Evolutionary conservation across 805 yeast species (phyloP).

Genomic region (Ogataea kodamae): DNA sequence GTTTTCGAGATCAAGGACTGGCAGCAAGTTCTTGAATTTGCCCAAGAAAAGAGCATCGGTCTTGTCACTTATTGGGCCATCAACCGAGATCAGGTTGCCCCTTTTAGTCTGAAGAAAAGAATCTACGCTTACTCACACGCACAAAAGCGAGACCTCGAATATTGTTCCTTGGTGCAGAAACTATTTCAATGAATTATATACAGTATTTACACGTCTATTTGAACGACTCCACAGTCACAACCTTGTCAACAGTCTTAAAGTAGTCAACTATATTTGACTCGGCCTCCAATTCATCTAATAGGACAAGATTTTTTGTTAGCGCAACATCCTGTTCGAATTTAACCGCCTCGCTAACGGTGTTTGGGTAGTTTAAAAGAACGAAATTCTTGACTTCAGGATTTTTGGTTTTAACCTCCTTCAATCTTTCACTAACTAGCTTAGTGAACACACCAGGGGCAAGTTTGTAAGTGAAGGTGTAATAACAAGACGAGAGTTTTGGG

Average conservation of each 20-base stretch:
- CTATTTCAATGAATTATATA: conserved; percentile 5
- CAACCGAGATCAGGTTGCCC: conserved; percentile 30
- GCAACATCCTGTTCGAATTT: conserved; percentile 71
- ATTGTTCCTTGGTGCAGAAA: conserved; percentile 14
- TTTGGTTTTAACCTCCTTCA: conserved; percentile 23
- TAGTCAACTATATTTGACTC: conserved; percentile 58
- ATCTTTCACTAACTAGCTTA: conserved; percentile 41
- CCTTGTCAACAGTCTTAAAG: conserved; percentile 63
- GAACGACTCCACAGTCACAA: conserved; percentile 24
- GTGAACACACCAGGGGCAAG: conserved; percentile 46
- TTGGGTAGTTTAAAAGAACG: conserved; percentile 57
- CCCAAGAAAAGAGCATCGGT: conserved; percentile 21
- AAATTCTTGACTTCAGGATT: conserved; percentile 43
- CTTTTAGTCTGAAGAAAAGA: conserved; percentile 14
- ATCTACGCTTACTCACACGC: conserved; percentile 23
- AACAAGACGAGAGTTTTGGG: conserved; percentile 27
- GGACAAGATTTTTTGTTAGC: conserved; percentile 39
- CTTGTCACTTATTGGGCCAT: conserved; percentile 32
- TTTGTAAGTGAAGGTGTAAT: conserved; percentile 30
- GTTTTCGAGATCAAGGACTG: conserved; percentile 25
- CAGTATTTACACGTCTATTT: conserved; percentile 9
- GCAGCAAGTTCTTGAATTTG: conserved; percentile 21
- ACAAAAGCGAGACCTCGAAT: conserved; percentile 23
- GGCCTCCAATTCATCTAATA: conserved; percentile 27
- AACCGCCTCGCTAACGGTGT: conserved; percentile 59